phyloP scores from a whole-genome alignment of 805 yeast species.

The Metschnikowia henanensis region DNA sequence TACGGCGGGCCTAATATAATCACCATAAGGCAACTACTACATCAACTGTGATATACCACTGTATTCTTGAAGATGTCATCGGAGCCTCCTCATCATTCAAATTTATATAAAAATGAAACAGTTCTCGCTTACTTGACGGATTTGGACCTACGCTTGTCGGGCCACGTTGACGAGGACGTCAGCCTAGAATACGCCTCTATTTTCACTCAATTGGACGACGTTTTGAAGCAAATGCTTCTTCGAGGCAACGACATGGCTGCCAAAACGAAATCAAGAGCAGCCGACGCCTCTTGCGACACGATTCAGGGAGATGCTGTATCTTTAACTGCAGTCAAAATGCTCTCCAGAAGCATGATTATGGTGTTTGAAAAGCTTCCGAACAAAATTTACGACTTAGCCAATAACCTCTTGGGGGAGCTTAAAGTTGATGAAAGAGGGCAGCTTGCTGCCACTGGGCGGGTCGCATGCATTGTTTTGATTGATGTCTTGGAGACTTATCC shows the following conservation, averaged over 20 bases:
- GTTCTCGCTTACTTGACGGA: constrained; percentile 23
- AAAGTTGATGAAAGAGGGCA: constrained; percentile 19
- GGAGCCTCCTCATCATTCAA: neutral
- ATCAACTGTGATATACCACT: neutral
- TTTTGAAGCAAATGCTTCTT: constrained; percentile 20
- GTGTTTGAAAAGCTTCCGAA: constrained; percentile 32
- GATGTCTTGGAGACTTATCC: constrained; percentile 41
- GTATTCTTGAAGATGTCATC: neutral
- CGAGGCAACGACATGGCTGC: neutral
- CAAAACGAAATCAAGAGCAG: neutral
- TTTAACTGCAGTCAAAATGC: constrained; percentile 25
- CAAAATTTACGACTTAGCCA: constrained; percentile 39
- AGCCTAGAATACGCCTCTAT: constrained; percentile 17
- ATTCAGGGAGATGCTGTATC: constrained; percentile 1
- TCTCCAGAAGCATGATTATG: constrained; percentile 29
- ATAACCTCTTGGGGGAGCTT: constrained; percentile 31
- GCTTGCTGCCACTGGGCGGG: constrained; percentile 19
- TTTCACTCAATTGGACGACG: constrained; percentile 25
- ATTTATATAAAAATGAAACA: constrained; percentile 19
- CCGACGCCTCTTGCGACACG: neutral
- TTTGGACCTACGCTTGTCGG: constrained; percentile 20
- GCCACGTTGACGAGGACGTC: constrained; percentile 3
- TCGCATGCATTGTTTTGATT: constrained; percentile 33
- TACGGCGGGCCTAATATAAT: neutral
- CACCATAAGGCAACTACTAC: neutral